These are phyloP conservation scores for Daedaleopsis sinensis DNA, from an alignment of 768 basidiomycete species.

Conservation along the genomic window DNA sequence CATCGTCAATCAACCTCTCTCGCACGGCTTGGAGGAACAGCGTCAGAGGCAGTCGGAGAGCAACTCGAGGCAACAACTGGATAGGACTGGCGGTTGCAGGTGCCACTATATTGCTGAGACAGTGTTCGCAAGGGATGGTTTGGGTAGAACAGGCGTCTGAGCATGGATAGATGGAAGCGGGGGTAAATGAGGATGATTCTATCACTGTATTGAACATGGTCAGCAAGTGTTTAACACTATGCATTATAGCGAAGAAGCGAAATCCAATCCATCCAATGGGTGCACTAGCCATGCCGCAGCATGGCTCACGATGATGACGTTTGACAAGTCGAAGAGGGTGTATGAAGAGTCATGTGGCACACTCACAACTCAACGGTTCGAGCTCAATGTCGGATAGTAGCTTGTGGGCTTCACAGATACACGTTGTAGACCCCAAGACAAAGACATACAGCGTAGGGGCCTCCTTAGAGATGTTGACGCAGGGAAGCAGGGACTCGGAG, in stretches of 20 bases:
- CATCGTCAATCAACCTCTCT: constrained; percentile 51
- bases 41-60: constrained; percentile 43
- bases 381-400: constrained; percentile 44
- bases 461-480: constrained; percentile 48
- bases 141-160: constrained; percentile 48
- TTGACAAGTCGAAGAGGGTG: background rate
- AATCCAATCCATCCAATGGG: background rate
- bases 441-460: constrained; percentile 62
- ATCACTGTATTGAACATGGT: constrained; percentile 36
- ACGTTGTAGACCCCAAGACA: constrained; percentile 43
- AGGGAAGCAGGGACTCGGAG: constrained; percentile 53
- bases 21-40: constrained; percentile 69
- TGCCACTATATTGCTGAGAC: constrained; percentile 26
- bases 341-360: background rate
- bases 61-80: constrained; percentile 46
- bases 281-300: background rate
- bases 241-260: too few relatives aligned
- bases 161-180: constrained; percentile 55
- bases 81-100: constrained; percentile 17
- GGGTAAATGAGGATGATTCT: constrained; percentile 48
- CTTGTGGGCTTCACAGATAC: constrained; percentile 33
- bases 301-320: too few relatives aligned
- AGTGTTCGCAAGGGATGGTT: constrained; percentile 42
- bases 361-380: constrained; percentile 57
- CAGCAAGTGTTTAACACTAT: constrained; percentile 1